Conservation (phyloP, 805 yeast species). For the Sugiyamaella marilandica region DNA sequence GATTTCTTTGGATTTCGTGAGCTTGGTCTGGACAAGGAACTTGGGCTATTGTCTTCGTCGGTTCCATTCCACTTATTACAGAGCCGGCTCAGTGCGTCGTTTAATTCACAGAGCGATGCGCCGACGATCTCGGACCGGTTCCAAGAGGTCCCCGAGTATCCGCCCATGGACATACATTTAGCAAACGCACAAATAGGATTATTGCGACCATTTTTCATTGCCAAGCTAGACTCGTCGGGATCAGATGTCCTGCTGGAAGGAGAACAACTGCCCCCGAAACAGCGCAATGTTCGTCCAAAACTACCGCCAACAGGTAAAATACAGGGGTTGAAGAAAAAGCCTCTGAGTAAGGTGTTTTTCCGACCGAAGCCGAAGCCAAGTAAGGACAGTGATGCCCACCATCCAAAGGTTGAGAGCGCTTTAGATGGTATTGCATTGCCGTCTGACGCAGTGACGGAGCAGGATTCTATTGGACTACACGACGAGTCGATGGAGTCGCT, state of each 20-base stretch:
- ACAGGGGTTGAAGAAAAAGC: conserved; percentile 54
- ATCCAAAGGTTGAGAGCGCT: neutral
- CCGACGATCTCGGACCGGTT: conserved; percentile 7
- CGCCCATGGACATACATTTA: conserved; percentile 48
- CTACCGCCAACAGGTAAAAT: conserved; percentile 91
- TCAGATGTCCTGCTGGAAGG: conserved; percentile 54
- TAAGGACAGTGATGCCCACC: neutral
- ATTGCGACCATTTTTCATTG: conserved; percentile 49
- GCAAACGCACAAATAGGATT: conserved; percentile 53
- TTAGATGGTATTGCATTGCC: neutral
- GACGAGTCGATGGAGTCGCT: conserved; percentile 15
- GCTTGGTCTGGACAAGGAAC: conserved; percentile 87
- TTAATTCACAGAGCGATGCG: conserved; percentile 54
- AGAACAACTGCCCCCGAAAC: conserved; percentile 77
- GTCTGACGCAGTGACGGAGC: neutral
- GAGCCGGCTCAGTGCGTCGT: conserved; percentile 53
- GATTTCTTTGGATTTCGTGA: conserved; percentile 97
- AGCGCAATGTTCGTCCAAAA: conserved; percentile 67
- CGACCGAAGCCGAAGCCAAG: conserved; percentile 1
- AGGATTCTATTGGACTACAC: conserved; percentile 4
- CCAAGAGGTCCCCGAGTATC: conserved; percentile 48
- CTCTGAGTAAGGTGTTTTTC: conserved; percentile 24
- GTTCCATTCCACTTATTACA: conserved; percentile 88
- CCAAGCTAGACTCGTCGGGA: conserved; percentile 27
- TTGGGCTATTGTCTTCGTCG: conserved; percentile 74